A percentile compares a stretch with the other conserved stretches of the same genome.
These are phyloP conservation scores for Chenopodium berlandieri DNA, from an alignment of 148 eudicot species.

Conservation along the genomic window DNA sequence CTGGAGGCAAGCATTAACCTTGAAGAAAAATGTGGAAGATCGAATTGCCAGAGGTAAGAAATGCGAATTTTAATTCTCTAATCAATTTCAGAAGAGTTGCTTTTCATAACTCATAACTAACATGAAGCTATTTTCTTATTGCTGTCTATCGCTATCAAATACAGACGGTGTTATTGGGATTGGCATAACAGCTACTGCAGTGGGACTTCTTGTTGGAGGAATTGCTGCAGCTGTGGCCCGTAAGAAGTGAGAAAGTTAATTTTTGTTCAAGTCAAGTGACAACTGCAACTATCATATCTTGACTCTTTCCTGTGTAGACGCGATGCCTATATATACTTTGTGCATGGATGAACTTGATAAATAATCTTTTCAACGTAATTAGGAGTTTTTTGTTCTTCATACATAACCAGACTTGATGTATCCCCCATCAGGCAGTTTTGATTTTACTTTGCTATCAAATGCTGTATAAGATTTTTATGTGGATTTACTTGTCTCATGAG, in stretches of 20 bases:
- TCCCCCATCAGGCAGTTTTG: conserved; percentile 17
- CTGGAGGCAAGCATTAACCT: conserved; percentile 85
- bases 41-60: conserved; percentile 65
- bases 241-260: conserved; percentile 31
- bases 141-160: neutral
- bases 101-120: neutral
- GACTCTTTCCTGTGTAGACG: conserved; percentile 21
- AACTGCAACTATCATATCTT: conserved; percentile 5
- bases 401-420: conserved; percentile 2
- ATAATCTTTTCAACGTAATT: conserved; percentile 9
- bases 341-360: conserved; percentile 9
- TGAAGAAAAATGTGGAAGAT: conserved; percentile 79
- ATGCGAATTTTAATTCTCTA: neutral
- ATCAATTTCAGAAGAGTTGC: neutral
- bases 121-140: neutral
- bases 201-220: conserved; percentile 82
- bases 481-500: neutral
- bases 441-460: neutral
- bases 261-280: conserved; percentile 6
- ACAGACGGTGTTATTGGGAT: conserved; percentile 91
- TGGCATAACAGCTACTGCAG: conserved; percentile 86
- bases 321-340: conserved; percentile 5
- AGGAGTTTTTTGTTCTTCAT: neutral
- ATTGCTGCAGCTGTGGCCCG: conserved; percentile 81
- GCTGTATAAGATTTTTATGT: neutral